Conservation (phyloP, 2,329 filamentous ascomycete species). For the Fusarium newnesense region DNA sequence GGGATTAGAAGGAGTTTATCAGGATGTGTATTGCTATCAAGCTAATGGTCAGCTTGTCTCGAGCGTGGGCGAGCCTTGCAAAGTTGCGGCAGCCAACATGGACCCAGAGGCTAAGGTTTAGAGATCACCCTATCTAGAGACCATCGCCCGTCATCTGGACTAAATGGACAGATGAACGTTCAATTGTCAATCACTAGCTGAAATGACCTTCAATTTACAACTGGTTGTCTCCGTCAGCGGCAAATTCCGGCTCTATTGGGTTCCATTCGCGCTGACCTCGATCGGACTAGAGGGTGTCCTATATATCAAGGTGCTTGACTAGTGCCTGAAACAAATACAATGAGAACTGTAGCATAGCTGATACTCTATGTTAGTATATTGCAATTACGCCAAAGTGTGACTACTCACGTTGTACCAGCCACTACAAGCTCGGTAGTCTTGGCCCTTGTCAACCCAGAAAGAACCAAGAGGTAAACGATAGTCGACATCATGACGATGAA, state of each 20-base stretch:
- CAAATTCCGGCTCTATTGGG: fast-evolving
- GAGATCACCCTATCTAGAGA: neutral
- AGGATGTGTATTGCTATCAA: conserved; percentile 13
- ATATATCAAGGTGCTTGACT: neutral
- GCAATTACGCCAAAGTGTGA: fast-evolving
- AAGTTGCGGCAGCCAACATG: conserved; percentile 6
- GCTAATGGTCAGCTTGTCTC: conserved; percentile 12
- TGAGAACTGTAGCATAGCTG: conserved; percentile 8
- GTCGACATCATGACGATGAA: conserved; percentile 5
- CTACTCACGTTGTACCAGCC: neutral
- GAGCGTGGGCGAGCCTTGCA: neutral
- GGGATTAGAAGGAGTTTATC: conserved; percentile 7
- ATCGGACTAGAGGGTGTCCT: too few species aligned
- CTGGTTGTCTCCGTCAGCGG: too few species aligned
- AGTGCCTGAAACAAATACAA: neutral
- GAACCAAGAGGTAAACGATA: neutral
- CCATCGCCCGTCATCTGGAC: fast-evolving
- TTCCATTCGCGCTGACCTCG: neutral
- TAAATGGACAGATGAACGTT: fast-evolving
- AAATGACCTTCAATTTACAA: neutral
- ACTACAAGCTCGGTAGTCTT: neutral
- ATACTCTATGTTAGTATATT: fast-evolving
- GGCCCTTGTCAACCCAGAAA: neutral
- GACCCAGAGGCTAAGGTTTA: conserved; percentile 9
- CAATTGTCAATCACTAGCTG: neutral